phyloP scores from a whole-genome alignment of 2,329 filamentous ascomycete genomes.

The Paraphaeosphaeria minitans region DNA sequence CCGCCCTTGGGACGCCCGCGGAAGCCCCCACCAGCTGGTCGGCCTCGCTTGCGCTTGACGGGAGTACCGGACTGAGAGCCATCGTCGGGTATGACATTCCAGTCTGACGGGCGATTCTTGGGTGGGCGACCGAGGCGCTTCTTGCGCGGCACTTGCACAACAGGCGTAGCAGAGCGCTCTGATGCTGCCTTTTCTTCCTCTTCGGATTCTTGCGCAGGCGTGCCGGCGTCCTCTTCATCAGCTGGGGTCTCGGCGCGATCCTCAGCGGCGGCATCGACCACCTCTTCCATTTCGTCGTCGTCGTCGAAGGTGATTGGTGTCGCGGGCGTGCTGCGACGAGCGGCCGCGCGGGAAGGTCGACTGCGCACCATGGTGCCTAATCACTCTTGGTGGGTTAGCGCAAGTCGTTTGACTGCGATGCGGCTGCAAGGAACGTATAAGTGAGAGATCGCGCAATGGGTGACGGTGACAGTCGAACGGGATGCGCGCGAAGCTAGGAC shows the following conservation, averaged over 20 bases:
- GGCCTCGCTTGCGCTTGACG: conserved; percentile 55
- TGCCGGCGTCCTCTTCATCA: conserved; percentile 54
- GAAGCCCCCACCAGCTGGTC: conserved; percentile 60
- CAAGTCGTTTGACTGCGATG: not conserved
- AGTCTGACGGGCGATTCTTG: conserved; percentile 82
- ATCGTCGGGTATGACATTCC: conserved; percentile 61
- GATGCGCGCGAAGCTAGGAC: conserved; percentile 6
- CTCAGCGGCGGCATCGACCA: conserved; percentile 41
- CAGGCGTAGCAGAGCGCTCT: conserved; percentile 52
- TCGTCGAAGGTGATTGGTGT: conserved; percentile 41
- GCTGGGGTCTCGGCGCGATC: conserved; percentile 46
- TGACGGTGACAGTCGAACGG: not conserved
- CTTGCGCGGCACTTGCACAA: conserved; percentile 68
- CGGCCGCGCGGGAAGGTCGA: conserved; percentile 45
- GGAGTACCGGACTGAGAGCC: conserved; percentile 56
- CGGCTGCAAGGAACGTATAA: not conserved
- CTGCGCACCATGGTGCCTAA: conserved; percentile 40
- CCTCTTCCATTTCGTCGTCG: conserved; percentile 40
- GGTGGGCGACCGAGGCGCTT: conserved; percentile 81
- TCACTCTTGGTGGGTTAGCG: not conserved
- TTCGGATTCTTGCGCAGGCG: conserved; percentile 56
- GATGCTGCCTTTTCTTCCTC: conserved; percentile 51
- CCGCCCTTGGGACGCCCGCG: conserved; percentile 77
- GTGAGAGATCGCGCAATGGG: conserved; percentile 3
- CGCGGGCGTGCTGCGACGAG: conserved; percentile 47